Evolutionary conservation across 148 eudicot species (phyloP).

Genomic region (Agrostemma githago): DNA sequence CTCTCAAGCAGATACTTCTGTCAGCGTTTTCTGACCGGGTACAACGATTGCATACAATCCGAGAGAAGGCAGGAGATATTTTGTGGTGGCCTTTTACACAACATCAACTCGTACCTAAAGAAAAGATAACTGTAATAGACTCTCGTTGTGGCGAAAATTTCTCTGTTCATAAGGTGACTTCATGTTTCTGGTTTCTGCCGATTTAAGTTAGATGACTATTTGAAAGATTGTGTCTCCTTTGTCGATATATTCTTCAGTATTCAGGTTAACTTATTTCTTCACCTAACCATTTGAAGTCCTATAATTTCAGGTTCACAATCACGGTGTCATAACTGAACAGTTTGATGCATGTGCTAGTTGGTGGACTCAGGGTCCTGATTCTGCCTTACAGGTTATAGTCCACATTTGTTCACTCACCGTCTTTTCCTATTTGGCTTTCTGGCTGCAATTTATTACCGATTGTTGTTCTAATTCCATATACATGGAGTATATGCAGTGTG

Average conservation of each 20-base stretch:
- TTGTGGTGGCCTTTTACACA: slow-evolving; percentile 99
- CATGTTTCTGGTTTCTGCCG: neutral
- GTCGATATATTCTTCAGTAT: neutral
- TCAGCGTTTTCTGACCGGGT: slow-evolving; percentile 57
- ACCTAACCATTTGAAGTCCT: neutral
- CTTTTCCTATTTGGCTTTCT: neutral
- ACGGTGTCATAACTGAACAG: slow-evolving; percentile 53
- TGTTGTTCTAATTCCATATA: no score
- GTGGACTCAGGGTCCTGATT: slow-evolving; percentile 99
- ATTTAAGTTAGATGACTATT: neutral
- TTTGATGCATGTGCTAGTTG: slow-evolving; percentile 99
- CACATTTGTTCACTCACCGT: slow-evolving; percentile 13
- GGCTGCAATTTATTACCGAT: neutral
- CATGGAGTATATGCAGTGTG: neutral
- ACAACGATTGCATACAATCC: slow-evolving; percentile 60
- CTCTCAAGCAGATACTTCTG: slow-evolving; percentile 59
- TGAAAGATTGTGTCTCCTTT: neutral
- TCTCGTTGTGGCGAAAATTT: slow-evolving; percentile 92
- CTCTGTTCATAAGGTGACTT: slow-evolving; percentile 72
- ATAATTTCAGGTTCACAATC: slow-evolving; percentile 33
- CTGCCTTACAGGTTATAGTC: slow-evolving; percentile 73
- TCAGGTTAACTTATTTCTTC: neutral
- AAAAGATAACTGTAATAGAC: slow-evolving; percentile 80
- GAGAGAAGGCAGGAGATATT: slow-evolving; percentile 64
- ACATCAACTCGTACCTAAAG: slow-evolving; percentile 76